Percentiles rank a stretch among this genome's conserved stretches.
phyloP scores from a whole-genome alignment of 306 rosid genomes.

The Cucumis sativus region DNA sequence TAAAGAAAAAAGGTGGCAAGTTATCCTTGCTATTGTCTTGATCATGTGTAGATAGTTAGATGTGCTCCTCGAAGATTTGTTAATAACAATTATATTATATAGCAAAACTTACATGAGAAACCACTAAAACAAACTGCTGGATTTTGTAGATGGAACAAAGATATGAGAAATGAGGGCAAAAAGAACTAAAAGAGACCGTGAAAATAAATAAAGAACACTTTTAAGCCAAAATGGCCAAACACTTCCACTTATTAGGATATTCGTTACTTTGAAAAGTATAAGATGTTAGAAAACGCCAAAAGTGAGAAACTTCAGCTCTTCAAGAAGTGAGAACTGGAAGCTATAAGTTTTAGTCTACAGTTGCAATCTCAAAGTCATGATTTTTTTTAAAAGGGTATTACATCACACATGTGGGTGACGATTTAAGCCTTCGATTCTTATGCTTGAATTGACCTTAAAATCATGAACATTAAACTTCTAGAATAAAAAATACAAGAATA shows the following conservation, averaged over 20 bases:
- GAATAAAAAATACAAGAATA: neutral
- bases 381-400: neutral
- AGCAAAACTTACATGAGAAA: neutral
- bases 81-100: neutral
- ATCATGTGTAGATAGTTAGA: neutral
- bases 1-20: neutral
- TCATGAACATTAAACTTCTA: neutral
- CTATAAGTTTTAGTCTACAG: neutral
- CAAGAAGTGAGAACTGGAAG: neutral
- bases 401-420: neutral
- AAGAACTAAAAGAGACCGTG: no score
- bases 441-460: neutral
- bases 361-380: neutral
- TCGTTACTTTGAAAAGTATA: no score
- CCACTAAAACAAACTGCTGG: neutral
- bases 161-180: neutral
- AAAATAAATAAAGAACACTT: no score
- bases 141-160: neutral
- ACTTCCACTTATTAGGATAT: no score
- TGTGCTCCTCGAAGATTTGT: neutral
- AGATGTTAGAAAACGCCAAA: neutral
- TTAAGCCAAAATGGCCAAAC: no score
- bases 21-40: neutral
- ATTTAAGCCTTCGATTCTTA: neutral
- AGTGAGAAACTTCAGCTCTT: neutral